Conservation (phyloP, 2,329 filamentous ascomycete genomes). For the Tolypocladium nubicola region DNA sequence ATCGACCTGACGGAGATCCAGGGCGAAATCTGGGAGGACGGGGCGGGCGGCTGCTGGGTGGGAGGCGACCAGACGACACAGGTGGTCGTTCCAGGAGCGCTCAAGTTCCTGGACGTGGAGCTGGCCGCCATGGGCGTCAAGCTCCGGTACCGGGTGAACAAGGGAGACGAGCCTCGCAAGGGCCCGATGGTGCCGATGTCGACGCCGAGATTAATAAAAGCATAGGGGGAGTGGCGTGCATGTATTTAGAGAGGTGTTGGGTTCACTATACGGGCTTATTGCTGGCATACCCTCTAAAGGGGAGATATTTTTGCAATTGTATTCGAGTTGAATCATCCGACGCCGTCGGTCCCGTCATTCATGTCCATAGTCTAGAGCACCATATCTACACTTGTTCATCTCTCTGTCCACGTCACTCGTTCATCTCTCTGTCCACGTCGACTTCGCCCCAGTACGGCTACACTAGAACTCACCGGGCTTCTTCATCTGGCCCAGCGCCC, state of each 20-base stretch:
- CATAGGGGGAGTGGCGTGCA: not conserved
- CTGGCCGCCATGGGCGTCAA: constrained; percentile 92
- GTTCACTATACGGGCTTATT: not conserved
- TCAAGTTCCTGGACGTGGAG: constrained; percentile 91
- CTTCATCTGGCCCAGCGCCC: not conserved
- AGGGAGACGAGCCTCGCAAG: constrained; percentile 54
- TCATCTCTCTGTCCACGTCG: not conserved
- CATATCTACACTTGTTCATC: not conserved
- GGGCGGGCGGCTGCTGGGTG: constrained; percentile 69
- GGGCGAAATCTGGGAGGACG: constrained; percentile 87
- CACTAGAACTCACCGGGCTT: not conserved
- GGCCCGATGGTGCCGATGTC: constrained; percentile 34
- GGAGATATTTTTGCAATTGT: not conserved
- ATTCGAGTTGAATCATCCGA: not conserved
- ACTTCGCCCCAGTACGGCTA: not conserved
- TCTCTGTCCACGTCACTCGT: not conserved
- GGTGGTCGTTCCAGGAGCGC: constrained; percentile 83
- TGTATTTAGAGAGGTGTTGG: not conserved
- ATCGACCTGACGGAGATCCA: constrained; percentile 45
- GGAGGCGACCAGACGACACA: constrained; percentile 86
- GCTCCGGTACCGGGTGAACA: constrained; percentile 65
- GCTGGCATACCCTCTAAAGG: not conserved
- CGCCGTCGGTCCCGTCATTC: not conserved
- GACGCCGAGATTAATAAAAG: constrained; percentile 5
- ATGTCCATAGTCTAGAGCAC: not conserved